Base-by-base conservation (phyloP, 2,329 filamentous ascomycete genomes). In the Zalaria obscura region DNA sequence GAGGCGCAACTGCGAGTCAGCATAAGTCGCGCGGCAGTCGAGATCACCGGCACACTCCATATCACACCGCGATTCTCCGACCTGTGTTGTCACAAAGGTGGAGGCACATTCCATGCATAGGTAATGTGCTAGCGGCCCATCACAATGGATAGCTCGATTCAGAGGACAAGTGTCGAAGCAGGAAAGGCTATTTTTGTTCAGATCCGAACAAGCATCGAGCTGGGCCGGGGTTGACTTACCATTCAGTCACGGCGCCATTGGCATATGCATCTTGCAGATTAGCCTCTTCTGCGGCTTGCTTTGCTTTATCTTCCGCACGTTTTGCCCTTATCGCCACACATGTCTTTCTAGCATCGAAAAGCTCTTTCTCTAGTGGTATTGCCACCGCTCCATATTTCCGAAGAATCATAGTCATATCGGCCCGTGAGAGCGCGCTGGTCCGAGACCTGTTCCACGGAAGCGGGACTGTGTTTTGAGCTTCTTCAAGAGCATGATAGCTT, bases 101-200 rank as follows among this genome's bases (percentile, higher is more conserved):
- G 66, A 73, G 4, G 78, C 70, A 54, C 86, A 93, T 1, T 62
- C 60, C 37, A 67, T 66, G 57, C 86, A 93, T 57, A 89, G 88
- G 54, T 72, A 74, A 50, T 88, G 83, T 1, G 61, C 48, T 0
- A 55, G 50, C 0, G 71, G 65, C 10, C 70, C 76, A 39, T 75
- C 61, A 56, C 86, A 93, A 47, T 74, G 66, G 1, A 84, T 70
- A 65, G 84, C 76, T 38, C 77, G 71, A 49, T 83, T 83, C 36
- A 76, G 58, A 2, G 82, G 70, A 39, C 69, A 67, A 3, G 86
- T 77, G 5, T 68, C 66, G 52, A 73, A 91, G 58, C 86, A 93
- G 53, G 83, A 36, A 32, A 28, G n/a, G 36, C 41, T 43, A 25
- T 43, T 7, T 39, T 36, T 28, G 18, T 25, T 35, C 25, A 25